These are phyloP conservation scores for Linanthus parryae DNA, from an alignment of 148 eudicot species.

Conservation along the genomic window DNA sequence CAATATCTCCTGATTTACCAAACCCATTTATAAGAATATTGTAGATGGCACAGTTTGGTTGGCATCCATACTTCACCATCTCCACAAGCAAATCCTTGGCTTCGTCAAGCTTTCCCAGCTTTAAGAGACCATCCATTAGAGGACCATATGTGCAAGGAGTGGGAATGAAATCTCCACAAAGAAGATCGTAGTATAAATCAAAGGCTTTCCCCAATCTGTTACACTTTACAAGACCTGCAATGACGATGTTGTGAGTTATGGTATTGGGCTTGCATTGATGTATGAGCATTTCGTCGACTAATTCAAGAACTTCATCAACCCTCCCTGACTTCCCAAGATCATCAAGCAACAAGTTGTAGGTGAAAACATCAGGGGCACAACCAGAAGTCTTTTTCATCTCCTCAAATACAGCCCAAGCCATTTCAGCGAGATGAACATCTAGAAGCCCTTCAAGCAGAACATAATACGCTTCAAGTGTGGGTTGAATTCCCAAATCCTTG, in stretches of 20 bases:
- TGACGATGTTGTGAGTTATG: conserved; percentile 76
- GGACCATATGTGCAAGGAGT: conserved; percentile 95
- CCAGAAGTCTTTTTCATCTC: conserved; percentile 77
- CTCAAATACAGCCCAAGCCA: conserved; percentile 64
- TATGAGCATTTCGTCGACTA: conserved; percentile 67
- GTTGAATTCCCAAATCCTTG: conserved; percentile 32
- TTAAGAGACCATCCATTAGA: conserved; percentile 77
- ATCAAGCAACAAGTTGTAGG: conserved; percentile 80
- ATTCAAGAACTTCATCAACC: conserved; percentile 38
- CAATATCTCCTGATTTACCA: conserved; percentile 84
- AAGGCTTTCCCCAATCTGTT: conserved; percentile 59
- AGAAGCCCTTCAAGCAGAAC: conserved; percentile 71
- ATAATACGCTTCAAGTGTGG: conserved; percentile 52
- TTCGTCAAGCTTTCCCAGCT: conserved; percentile 67
- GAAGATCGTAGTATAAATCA: conserved; percentile 69
- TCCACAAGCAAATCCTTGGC: conserved; percentile 68
- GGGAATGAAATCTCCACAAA: conserved; percentile 75
- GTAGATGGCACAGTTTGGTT: conserved; percentile 79
- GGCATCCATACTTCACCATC: conserved; percentile 77
- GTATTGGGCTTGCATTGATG: conserved; percentile 63
- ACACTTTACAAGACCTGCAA: conserved; percentile 75
- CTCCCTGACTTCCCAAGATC: conserved; percentile 70
- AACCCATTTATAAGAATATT: conserved; percentile 90
- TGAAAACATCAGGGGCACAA: conserved; percentile 61
- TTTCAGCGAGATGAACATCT: conserved; percentile 31